Conservation (phyloP, 108 stramenopile species). For the Nitzschia sp. region DNA sequence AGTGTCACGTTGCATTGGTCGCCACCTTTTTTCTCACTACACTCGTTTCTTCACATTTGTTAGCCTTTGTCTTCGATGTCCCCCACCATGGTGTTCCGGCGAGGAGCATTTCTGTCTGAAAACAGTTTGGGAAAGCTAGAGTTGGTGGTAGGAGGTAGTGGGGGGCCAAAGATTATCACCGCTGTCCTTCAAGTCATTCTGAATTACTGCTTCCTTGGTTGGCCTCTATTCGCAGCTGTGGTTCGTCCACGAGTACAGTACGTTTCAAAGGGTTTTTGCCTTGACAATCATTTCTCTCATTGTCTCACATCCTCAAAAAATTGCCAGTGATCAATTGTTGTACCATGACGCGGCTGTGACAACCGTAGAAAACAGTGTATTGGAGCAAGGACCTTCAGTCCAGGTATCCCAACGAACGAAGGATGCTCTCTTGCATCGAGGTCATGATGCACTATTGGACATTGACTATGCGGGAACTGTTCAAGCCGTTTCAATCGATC, state of each 20-base stretch:
- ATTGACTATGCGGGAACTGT: slow-evolving; percentile 63
- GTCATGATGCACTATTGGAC: slow-evolving; percentile 42
- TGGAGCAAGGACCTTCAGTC: slow-evolving; percentile 45
- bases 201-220: slow-evolving; percentile 57
- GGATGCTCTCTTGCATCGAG: slow-evolving; percentile 44
- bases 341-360: slow-evolving; percentile 60
- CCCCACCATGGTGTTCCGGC: slow-evolving; percentile 71
- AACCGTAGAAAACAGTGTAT: slow-evolving; percentile 27
- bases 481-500: slow-evolving; percentile 69
- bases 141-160: slow-evolving; percentile 65
- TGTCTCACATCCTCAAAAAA: background rate
- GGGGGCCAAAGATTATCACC: slow-evolving; percentile 86
- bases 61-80: slow-evolving; percentile 81
- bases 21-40: too few relatives aligned
- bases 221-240: slow-evolving; percentile 62
- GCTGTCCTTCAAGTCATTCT: slow-evolving; percentile 68
- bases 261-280: background rate
- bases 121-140: slow-evolving; percentile 36
- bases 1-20: too few relatives aligned
- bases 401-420: slow-evolving; percentile 46
- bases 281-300: background rate
- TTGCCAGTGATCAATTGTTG: slow-evolving; percentile 55
- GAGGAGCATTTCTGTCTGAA: slow-evolving; percentile 8
- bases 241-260: slow-evolving; percentile 64
- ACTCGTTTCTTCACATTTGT: background rate